Percentiles rank a stretch among this genome's conserved stretches.
phyloP scores from a whole-genome alignment of 768 basidiomycete genomes.

The Podaxis sp. region DNA sequence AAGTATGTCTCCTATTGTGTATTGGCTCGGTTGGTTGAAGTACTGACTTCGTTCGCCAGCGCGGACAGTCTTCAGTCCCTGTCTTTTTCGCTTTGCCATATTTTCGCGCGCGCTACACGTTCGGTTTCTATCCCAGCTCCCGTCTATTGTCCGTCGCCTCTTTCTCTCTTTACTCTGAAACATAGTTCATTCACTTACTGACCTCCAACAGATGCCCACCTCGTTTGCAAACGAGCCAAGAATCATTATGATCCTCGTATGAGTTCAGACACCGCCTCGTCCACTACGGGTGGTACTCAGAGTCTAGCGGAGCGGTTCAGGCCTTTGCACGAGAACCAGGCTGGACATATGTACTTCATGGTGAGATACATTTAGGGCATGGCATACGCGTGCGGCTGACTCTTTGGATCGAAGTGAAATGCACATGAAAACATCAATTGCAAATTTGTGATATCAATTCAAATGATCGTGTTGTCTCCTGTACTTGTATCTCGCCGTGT shows the following conservation, averaged over 20 bases:
- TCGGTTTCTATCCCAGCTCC: slow-evolving; percentile 86
- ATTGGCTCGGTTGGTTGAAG: not conserved
- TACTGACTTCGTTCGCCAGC: slow-evolving; percentile 28
- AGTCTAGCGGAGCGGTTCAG: slow-evolving; percentile 55
- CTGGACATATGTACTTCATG: slow-evolving; percentile 61
- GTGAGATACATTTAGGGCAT: slow-evolving; percentile 23
- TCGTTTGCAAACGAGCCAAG: slow-evolving; percentile 79
- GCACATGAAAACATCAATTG: not conserved
- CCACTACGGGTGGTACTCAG: slow-evolving; percentile 44
- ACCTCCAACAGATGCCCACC: slow-evolving; percentile 66
- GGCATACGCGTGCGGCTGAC: not conserved
- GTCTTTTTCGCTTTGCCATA: slow-evolving; percentile 74
- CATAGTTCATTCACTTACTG: not conserved
- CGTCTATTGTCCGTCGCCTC: slow-evolving; percentile 63
- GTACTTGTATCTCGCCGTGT: not conserved
- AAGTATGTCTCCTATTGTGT: slow-evolving; percentile 36
- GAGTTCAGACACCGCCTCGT: slow-evolving; percentile 56
- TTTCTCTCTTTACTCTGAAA: not conserved
- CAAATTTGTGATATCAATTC: too few relatives aligned
- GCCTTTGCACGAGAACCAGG: slow-evolving; percentile 52
- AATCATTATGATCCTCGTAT: slow-evolving; percentile 74
- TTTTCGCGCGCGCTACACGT: slow-evolving; percentile 79
- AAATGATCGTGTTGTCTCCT: not conserved
- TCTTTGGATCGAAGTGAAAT: not conserved
- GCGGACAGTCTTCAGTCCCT: slow-evolving; percentile 69